Base-by-base conservation (phyloP, 2,329 filamentous ascomycete genomes). In the Ilyonectria robusta region DNA sequence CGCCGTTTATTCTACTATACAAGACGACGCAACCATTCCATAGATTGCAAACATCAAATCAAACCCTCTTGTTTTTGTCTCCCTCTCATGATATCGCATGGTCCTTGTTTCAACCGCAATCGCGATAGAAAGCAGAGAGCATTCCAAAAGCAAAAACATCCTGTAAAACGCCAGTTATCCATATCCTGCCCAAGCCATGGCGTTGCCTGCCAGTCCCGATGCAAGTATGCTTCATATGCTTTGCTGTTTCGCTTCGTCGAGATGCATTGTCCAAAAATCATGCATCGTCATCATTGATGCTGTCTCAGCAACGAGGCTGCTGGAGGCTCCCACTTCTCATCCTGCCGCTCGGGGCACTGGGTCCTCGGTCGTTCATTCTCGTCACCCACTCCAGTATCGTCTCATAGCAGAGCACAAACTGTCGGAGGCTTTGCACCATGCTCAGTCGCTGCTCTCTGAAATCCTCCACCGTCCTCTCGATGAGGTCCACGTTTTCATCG, bases 361-460 rank as follows among this genome's bases (percentile, higher is more conserved):
- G 58, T 53, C 67, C 66, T 37, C 74, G 57, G 33, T 81, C 85
- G 60, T 88, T 83, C 44, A 84, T 74, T 69, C 87, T 81, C 73
- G 81, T 83, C 31, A 96, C 81, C 94, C 95, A 99, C 81, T 98
- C 95, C 61, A 97, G 83, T 7, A 98, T 87, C 46, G 93, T 97
- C 83, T 99, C 96, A 80, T 99, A 99, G 80, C 96, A 99, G 37
- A 99, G 89, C 56, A 98, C 95, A 82, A 93, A 98, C 79, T 99
- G 96, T 67, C 94, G 87, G 65, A 98, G 83, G 75, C 93, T 98
- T 81, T 98, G 96, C 48, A 99, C 95, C 95, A 98, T 99, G 81
- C 94, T 98, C 21, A 98, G 83, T 71, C 96, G 86, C 82, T 99
- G 96, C 55, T 88, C 85, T 63, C 96, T 87, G 80, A 99, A 97